Base-by-base conservation (phyloP, 2,329 filamentous ascomycete species). In the Venturia carpophila region DNA sequence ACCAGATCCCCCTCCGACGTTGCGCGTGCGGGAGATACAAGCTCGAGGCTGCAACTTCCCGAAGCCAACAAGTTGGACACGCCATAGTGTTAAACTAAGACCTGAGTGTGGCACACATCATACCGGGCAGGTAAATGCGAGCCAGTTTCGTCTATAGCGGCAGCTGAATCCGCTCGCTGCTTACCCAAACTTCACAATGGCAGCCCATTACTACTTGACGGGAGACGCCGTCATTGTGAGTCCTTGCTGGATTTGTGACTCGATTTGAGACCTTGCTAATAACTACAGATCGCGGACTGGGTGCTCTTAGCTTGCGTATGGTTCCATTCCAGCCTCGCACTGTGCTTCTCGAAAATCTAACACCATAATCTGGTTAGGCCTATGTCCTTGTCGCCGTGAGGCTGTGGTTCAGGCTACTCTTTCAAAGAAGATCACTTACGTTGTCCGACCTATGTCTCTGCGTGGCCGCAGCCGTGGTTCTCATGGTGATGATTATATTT, bases 321-420 rank as follows among this genome's bases (percentile, higher is more conserved):
- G 30, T 34, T 6, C 30, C 30, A n/a, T 24, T 39, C 19, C 30
- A 60, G 27, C 27, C 27, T 58, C 49, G 17, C 34, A 5, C 56
- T n/a, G 27, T 15, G 11, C 13, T 30, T 49, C 39, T 64, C 30
- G 24, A 27, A 19, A 24, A 24, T n/a, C 34, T 34, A 60, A 56
- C 63, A 27, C 9, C 21, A 55, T 60, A 13, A 43, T 65, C n/a
- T 49, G 21, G 19, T 30, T 24, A 60, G 60, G 64, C 64, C 17
- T 66, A 55, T 42, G 56, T 37, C 17, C 42, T 66, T 21, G 64
- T 66, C 41, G 13, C 43, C 17, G 45, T 64, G 5, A 63, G 64
- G 42, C 21, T 66, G 65, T 66, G 64, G 64, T 66, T 66, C 42
- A 39, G 64, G 39, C 34, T 66, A 19, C 24, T 66, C 30, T 34